These are phyloP conservation scores for Zarea fungicola DNA, from an alignment of 2,329 filamentous ascomycete genomes.

Conservation along the genomic window DNA sequence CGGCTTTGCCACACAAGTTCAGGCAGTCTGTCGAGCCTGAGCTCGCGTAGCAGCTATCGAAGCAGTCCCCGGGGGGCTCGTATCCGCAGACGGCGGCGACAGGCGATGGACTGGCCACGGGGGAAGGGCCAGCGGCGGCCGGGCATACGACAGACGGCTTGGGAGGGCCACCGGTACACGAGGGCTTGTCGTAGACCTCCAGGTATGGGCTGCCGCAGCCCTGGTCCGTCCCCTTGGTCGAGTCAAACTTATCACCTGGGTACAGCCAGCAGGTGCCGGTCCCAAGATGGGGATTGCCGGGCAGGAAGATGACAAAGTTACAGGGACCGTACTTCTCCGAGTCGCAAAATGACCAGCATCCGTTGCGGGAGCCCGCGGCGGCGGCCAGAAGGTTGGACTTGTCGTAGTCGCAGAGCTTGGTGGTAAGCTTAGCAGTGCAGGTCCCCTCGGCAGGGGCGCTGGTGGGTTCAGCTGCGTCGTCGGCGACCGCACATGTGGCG, in stretches of 20 bases:
- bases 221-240: conserved; percentile 17
- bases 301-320: conserved; percentile 25
- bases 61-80: conserved; percentile 21
- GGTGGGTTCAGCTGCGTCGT: no score
- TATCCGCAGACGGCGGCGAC: conserved; percentile 27
- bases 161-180: conserved; percentile 13
- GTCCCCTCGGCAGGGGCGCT: conserved; percentile 19
- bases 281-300: conserved; percentile 24
- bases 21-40: conserved; percentile 21
- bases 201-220: conserved; percentile 16
- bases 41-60: conserved; percentile 19
- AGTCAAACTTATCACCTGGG: conserved; percentile 23
- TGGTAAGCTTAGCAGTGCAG: conserved; percentile 24
- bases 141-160: background rate
- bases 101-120: conserved; percentile 24
- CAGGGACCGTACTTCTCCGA: conserved; percentile 25
- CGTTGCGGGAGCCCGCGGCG: conserved; percentile 14
- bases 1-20: conserved; percentile 21
- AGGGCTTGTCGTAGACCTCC: conserved; percentile 22
- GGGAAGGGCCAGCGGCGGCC: conserved; percentile 18
- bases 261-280: conserved; percentile 26
- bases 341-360: conserved; percentile 29
- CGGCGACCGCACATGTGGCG: no score
- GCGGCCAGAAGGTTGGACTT: conserved; percentile 21
- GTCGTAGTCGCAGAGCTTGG: conserved; percentile 24